A percentile compares a stretch with the other conserved stretches of the same genome.
phyloP scores from a whole-genome alignment of 495 filamentous ascomycete genomes.

The Podospora pseudoanserina region DNA sequence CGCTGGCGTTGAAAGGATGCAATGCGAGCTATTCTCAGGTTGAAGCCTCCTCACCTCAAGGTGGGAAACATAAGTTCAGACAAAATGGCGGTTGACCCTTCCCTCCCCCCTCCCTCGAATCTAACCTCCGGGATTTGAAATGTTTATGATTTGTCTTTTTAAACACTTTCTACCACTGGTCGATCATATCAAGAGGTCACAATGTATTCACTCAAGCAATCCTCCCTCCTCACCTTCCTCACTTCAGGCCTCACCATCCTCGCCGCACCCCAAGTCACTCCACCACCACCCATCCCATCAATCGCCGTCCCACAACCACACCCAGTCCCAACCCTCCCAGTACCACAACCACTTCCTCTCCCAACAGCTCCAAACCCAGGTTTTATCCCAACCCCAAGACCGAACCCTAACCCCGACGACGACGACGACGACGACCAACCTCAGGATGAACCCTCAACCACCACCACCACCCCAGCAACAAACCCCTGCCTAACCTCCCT shows the following conservation, averaged over 20 bases:
- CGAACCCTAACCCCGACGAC: neutral
- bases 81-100: neutral
- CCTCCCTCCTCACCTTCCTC: neutral
- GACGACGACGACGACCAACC: neutral
- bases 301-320: neutral
- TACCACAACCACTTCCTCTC: neutral
- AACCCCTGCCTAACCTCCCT: slow-evolving; percentile 14
- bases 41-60: neutral
- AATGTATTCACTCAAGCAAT: neutral
- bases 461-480: neutral
- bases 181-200: neutral
- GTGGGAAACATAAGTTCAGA: neutral
- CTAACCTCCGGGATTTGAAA: neutral
- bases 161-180: neutral
- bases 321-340: neutral
- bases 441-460: neutral
- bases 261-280: neutral
- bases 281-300: neutral
- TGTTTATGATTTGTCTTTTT: neutral
- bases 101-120: neutral
- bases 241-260: neutral
- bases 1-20: neutral
- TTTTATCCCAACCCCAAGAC: neutral
- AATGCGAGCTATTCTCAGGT: neutral
- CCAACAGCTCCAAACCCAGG: neutral